phyloP scores from a whole-genome alignment of 305 asterid genomes.

The Coffea humblotiana region DNA sequence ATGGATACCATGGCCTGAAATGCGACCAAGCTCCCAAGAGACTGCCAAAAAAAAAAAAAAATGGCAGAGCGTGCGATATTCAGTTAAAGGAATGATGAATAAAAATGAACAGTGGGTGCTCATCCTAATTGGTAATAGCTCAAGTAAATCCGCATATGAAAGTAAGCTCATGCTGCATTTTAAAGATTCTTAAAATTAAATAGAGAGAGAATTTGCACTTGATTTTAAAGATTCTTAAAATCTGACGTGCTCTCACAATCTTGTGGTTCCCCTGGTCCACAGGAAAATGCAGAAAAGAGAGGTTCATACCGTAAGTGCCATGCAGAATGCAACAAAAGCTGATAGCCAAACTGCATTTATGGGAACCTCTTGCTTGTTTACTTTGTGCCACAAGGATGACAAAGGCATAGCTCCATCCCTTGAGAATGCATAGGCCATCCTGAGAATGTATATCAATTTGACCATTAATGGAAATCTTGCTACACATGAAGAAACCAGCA shows the following conservation, averaged over 20 bases:
- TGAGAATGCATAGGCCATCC: conserved; percentile 96
- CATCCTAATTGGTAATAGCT: neutral
- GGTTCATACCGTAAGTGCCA: conserved; percentile 74
- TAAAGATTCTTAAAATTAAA: neutral
- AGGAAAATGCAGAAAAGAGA: neutral
- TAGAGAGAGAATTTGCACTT: neutral
- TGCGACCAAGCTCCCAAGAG: conserved; percentile 90
- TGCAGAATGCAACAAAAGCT: conserved; percentile 80
- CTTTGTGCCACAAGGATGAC: conserved; percentile 78
- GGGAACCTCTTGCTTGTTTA: conserved; percentile 82
- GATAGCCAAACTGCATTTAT: conserved; percentile 86
- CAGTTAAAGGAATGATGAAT: neutral
- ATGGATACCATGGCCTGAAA: conserved; percentile 97
- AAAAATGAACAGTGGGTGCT: neutral
- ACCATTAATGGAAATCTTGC: neutral
- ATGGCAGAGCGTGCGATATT: neutral
- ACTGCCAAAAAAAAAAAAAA: conserved; percentile 41
- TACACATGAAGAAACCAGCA: neutral
- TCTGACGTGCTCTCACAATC: neutral
- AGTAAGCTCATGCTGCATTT: neutral
- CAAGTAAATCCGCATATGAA: neutral
- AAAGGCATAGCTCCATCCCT: conserved; percentile 97
- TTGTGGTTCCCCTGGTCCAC: neutral
- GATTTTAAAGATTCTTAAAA: neutral
- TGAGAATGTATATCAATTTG: conserved; percentile 16